A percentile compares a stretch with the other conserved stretches of the same genome.
These are phyloP conservation scores for Paraphaeosphaeria minitans DNA, from an alignment of 2,329 filamentous ascomycete genomes.

Conservation along the genomic window DNA sequence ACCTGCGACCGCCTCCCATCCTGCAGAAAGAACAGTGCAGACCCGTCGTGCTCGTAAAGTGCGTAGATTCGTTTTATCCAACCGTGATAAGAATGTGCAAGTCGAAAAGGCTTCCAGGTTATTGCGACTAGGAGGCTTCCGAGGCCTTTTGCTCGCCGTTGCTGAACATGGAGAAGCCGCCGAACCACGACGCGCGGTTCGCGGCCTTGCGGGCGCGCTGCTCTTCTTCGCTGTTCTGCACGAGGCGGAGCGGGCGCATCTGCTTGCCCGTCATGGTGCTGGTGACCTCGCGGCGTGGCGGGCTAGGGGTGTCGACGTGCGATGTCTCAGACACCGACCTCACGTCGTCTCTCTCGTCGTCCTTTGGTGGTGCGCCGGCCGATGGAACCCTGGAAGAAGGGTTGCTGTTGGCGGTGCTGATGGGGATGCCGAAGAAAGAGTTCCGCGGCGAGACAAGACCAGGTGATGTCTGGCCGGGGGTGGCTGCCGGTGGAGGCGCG, in stretches of 20 bases:
- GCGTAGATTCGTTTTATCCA: slow-evolving; percentile 2
- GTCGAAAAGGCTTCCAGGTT: background rate
- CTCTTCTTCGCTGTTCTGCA: slow-evolving; percentile 67
- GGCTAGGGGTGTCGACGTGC: slow-evolving; percentile 48
- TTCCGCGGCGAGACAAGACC: slow-evolving; percentile 44
- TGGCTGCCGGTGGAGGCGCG: slow-evolving; percentile 56
- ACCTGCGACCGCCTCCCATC: slow-evolving; percentile 1
- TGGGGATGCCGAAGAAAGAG: slow-evolving; percentile 49
- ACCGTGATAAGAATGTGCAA: slow-evolving; percentile 2
- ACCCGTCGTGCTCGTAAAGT: slow-evolving; percentile 1
- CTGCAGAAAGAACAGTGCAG: slow-evolving; percentile 5
- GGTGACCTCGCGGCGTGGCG: slow-evolving; percentile 63
- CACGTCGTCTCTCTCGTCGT: slow-evolving; percentile 28
- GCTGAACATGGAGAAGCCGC: slow-evolving; percentile 48
- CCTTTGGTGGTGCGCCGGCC: slow-evolving; percentile 36
- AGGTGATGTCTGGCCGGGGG: slow-evolving; percentile 55
- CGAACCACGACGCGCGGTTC: slow-evolving; percentile 55
- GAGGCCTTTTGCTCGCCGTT: slow-evolving; percentile 36
- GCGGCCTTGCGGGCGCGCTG: slow-evolving; percentile 49
- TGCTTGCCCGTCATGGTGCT: slow-evolving; percentile 63
- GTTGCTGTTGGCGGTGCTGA: slow-evolving; percentile 51
- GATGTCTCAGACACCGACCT: slow-evolving; percentile 26
- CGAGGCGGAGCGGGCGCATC: slow-evolving; percentile 81
- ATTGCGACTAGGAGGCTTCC: slow-evolving; percentile 2
- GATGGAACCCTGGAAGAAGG: slow-evolving; percentile 48